These are phyloP conservation scores for Hyaloscypha finlandica DNA, from an alignment of 495 filamentous ascomycete species.

Conservation along the genomic window DNA sequence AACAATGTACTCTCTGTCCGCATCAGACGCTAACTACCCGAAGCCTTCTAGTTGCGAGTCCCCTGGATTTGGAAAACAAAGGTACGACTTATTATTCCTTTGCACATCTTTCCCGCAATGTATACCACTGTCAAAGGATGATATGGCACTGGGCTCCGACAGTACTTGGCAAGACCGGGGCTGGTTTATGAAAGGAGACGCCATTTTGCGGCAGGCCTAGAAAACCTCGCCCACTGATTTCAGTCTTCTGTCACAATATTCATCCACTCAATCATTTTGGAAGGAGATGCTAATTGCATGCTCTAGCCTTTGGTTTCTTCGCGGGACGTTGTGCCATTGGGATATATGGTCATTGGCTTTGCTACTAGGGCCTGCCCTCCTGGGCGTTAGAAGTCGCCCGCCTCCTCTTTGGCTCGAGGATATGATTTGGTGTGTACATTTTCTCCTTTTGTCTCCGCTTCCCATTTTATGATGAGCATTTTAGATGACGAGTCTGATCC, in stretches of 20 bases:
- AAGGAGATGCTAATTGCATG: background rate
- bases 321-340: background rate
- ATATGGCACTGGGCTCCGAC: constrained; percentile 99
- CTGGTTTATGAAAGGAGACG: constrained; percentile 65
- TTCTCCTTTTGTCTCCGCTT: constrained; percentile 14
- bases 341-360: background rate
- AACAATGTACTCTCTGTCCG: background rate
- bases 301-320: background rate
- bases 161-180: constrained; percentile 25
- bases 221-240: constrained; percentile 99
- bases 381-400: background rate
- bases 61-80: background rate
- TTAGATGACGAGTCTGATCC: constrained; percentile 90
- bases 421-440: constrained; percentile 24
- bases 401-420: background rate
- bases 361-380: background rate
- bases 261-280: background rate
- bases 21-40: constrained; percentile 7
- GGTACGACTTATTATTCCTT: constrained; percentile 29
- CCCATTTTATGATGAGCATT: constrained; percentile 60
- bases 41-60: constrained; percentile 7
- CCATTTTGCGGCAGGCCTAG: constrained; percentile 99
- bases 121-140: constrained; percentile 65
- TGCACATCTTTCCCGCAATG: constrained; percentile 12
- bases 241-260: constrained; percentile 8